Evolutionary conservation across 768 basidiomycete species (phyloP).

Genomic region (Tylopilus felleus): DNA sequence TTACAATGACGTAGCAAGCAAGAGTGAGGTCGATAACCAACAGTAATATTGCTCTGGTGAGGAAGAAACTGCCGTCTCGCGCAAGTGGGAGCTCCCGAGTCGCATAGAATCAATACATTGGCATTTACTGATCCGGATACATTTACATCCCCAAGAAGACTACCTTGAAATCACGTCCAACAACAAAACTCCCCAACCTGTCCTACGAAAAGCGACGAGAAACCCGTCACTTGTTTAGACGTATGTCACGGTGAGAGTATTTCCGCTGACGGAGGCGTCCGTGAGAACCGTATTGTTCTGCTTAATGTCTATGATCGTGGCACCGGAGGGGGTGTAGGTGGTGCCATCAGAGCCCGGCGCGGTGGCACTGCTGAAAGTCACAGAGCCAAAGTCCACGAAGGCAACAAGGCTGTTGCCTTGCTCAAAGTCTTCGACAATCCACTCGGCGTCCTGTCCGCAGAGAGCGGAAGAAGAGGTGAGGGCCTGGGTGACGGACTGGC

Average conservation of each 20-base stretch:
- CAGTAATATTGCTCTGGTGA: too few relatives aligned
- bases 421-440: conserved; percentile 22
- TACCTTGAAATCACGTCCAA: too few relatives aligned
- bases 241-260: conserved; percentile 5
- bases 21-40: too few relatives aligned
- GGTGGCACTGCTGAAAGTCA: conserved; percentile 11
- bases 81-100: too few relatives aligned
- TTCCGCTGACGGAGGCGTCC: conserved; percentile 1
- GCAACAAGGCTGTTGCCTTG: not conserved
- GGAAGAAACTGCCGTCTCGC: too few relatives aligned
- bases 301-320: conserved; percentile 10
- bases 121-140: not conserved
- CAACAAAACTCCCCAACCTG: too few relatives aligned
- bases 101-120: too few relatives aligned
- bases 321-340: conserved; percentile 7
- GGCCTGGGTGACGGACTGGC: not conserved
- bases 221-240: not conserved
- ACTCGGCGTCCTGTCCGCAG: conserved; percentile 18
- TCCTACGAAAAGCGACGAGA: not conserved
- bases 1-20: too few relatives aligned
- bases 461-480: conserved; percentile 14
- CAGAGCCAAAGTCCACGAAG: conserved; percentile 18
- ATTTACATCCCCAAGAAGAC: not conserved
- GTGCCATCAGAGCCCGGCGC: conserved; percentile 6
- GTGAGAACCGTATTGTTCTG: conserved; percentile 12